Base-by-base conservation (phyloP, 345 rosid species). In the Salix suchowensis region DNA sequence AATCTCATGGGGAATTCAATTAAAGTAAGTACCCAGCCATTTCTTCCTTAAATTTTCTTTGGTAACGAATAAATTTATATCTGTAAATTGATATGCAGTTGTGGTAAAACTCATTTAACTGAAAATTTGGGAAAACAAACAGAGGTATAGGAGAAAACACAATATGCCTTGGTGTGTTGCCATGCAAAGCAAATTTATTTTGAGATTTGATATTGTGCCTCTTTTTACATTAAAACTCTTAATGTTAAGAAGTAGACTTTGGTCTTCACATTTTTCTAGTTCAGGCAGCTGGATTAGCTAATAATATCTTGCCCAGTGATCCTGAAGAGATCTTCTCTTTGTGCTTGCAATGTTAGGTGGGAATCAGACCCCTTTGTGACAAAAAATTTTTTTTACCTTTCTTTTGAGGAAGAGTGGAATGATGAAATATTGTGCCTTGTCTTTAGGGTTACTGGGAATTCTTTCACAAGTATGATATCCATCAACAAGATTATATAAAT, bases 1-100 rank as follows among this genome's bases (percentile, higher is more conserved):
- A 95, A 95, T 84, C 93, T 95, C 70, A 91, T 91, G 96, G 97
- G 98, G 44, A 95, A 95, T 76, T 95, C 97, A 14, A 91, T 95
- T 16, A 95, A 93, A 90, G 98, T 92, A 81, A 84, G 90, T 71
- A 64, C 68, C 70, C 12, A 36, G 71, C 70, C 78, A 66, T 46
- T 72, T 79, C 37, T 60, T 36, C 16, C n/a, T 76, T 75, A 28
- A 55, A 52, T 65, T 13, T 40, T 39, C 19, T 71, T 30, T 36
- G 54, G 32, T 61, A 8, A 3, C 4, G 18, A 48, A 6, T 3
- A 16, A 54, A 54, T 6, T 52, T 71, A 18, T 14, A 34, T 50
- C 13, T 30, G 65, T 2, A 24, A 26, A 14, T 34, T 71, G 65
- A 34, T 34, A 21, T 2, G 21, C 67, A 66, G 12, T 37, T 48